phyloP scores from a whole-genome alignment of 805 yeast species.

The Candida gorgasii region DNA sequence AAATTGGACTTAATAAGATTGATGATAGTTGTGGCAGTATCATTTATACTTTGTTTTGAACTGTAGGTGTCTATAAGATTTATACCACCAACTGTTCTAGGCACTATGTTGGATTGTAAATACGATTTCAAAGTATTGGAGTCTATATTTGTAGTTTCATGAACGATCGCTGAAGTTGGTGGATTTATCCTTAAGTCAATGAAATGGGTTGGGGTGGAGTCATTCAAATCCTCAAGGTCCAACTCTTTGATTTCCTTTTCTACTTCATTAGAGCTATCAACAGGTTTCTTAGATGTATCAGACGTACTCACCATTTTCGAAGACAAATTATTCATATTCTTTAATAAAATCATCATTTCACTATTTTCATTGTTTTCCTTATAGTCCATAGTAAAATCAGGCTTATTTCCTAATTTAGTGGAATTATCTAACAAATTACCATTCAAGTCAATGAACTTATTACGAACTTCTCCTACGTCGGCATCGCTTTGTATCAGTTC shows the following conservation, averaged over 20 bases:
- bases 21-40: slow-evolving; percentile 31
- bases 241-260: slow-evolving; percentile 25
- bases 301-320: slow-evolving; percentile 62
- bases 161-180: not conserved
- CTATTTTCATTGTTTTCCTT: slow-evolving; percentile 21
- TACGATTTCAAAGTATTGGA: slow-evolving; percentile 17
- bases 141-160: slow-evolving; percentile 1
- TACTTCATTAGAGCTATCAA: not conserved
- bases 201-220: slow-evolving; percentile 29
- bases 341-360: slow-evolving; percentile 73
- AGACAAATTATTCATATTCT: slow-evolving; percentile 87
- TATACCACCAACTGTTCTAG: slow-evolving; percentile 14
- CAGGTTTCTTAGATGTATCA: not conserved
- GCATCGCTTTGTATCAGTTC: slow-evolving; percentile 16
- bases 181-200: slow-evolving; percentile 34
- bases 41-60: slow-evolving; percentile 26
- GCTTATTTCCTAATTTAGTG: slow-evolving; percentile 71
- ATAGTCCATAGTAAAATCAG: slow-evolving; percentile 85
- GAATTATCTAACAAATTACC: slow-evolving; percentile 85
- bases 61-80: slow-evolving; percentile 28
- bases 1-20: slow-evolving; percentile 36
- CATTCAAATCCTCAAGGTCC: slow-evolving; percentile 39
- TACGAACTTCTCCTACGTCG: slow-evolving; percentile 35
- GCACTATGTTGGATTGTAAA: slow-evolving; percentile 19
- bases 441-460: slow-evolving; percentile 71